Percentiles rank a stretch among this genome's conserved stretches.
Evolutionary conservation across 768 basidiomycete species (phyloP).

Genomic region (Pisolithus sp.): DNA sequence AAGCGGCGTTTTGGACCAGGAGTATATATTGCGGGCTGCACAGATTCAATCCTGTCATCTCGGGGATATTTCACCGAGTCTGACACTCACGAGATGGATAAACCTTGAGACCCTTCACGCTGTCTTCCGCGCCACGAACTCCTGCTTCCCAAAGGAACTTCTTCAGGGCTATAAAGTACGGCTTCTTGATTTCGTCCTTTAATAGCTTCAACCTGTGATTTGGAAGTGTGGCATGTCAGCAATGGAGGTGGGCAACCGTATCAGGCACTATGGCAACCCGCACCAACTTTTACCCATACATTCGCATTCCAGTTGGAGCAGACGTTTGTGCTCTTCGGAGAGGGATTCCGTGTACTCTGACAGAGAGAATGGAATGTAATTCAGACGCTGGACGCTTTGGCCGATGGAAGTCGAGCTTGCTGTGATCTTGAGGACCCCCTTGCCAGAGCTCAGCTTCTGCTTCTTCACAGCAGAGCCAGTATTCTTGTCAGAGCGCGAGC

Average conservation of each 20-base stretch:
- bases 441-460: slow-evolving; percentile 28
- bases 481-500: slow-evolving; percentile 15
- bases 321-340: slow-evolving; percentile 47
- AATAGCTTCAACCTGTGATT: slow-evolving; percentile 61
- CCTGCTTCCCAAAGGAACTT: slow-evolving; percentile 63
- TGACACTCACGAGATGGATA: slow-evolving; percentile 63
- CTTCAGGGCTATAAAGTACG: slow-evolving; percentile 72
- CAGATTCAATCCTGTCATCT: slow-evolving; percentile 1
- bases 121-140: slow-evolving; percentile 46
- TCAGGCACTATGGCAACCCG: slow-evolving; percentile 3
- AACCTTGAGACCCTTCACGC: slow-evolving; percentile 44
- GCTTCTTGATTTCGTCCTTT: slow-evolving; percentile 66
- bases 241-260: neutral
- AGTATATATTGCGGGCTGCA: slow-evolving; percentile 79
- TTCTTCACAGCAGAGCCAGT: slow-evolving; percentile 40
- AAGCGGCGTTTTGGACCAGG: slow-evolving; percentile 87
- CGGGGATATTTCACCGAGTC: neutral
- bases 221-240: slow-evolving; percentile 8
- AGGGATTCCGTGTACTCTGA: slow-evolving; percentile 46
- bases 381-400: slow-evolving; percentile 32
- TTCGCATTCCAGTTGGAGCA: slow-evolving; percentile 64
- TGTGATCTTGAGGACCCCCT: slow-evolving; percentile 16
- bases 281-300: slow-evolving; percentile 72
- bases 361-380: slow-evolving; percentile 65
- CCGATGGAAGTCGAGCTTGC: neutral